A percentile compares a stretch with the other conserved stretches of the same genome.
These are phyloP conservation scores for Sarocladium brachiariae DNA, from an alignment of 2,329 filamentous ascomycete genomes.

Conservation along the genomic window DNA sequence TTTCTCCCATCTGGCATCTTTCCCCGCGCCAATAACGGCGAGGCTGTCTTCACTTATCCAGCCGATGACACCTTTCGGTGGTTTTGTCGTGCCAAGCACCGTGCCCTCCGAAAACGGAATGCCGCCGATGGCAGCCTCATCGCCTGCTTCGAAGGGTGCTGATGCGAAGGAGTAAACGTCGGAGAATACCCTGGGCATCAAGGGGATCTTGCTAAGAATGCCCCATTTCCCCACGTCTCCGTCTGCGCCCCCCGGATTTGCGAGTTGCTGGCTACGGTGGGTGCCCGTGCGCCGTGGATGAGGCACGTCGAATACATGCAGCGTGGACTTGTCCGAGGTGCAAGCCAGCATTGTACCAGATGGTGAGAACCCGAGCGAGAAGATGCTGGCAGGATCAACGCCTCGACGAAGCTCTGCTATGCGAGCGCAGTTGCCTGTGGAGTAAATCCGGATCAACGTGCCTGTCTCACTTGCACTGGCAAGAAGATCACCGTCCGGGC, in stretches of 20 bases:
- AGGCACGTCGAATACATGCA: slow-evolving; percentile 88
- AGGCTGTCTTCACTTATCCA: slow-evolving; percentile 73
- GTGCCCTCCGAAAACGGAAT: slow-evolving; percentile 36
- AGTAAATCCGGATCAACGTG: slow-evolving; percentile 81
- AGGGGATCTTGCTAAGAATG: slow-evolving; percentile 71
- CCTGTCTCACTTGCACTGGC: slow-evolving; percentile 90
- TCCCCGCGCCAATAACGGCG: slow-evolving; percentile 70
- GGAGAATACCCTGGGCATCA: slow-evolving; percentile 81
- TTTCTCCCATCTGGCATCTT: slow-evolving; percentile 81
- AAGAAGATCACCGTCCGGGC: slow-evolving; percentile 70
- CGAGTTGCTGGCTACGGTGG: slow-evolving; percentile 24
- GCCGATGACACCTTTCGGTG: slow-evolving; percentile 77
- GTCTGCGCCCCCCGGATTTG: slow-evolving; percentile 21
- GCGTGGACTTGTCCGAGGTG: slow-evolving; percentile 92
- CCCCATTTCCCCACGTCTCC: slow-evolving; percentile 69
- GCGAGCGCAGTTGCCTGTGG: slow-evolving; percentile 71
- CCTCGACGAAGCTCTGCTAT: slow-evolving; percentile 82
- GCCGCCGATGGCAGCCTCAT: slow-evolving; percentile 52
- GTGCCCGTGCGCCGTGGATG: slow-evolving; percentile 37
- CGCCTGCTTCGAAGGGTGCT: slow-evolving; percentile 73
- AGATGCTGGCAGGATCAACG: slow-evolving; percentile 81
- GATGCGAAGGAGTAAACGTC: slow-evolving; percentile 84
- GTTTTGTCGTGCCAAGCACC: slow-evolving; percentile 45
- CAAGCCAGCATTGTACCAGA: slow-evolving; percentile 74
- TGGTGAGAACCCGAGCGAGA: slow-evolving; percentile 81